Conservation (phyloP, 2,329 filamentous ascomycete genomes). For the Sporothrix sp. region DNA sequence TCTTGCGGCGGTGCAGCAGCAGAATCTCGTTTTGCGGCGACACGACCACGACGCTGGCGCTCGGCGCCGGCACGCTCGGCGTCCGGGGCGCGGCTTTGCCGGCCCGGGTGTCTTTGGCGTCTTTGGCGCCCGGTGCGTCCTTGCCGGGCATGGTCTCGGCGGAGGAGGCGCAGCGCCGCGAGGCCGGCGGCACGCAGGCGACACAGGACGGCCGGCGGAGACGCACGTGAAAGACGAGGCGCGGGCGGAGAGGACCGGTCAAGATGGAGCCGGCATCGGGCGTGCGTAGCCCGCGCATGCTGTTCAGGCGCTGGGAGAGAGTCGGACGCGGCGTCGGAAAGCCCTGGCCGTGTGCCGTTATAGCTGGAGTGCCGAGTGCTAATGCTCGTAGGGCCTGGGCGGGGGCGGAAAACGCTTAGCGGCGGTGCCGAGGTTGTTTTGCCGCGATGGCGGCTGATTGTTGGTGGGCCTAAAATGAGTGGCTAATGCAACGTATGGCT, state of each 20-base stretch:
- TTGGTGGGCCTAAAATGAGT: not conserved
- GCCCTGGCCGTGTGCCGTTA: no score
- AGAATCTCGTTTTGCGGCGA: conserved; percentile 82
- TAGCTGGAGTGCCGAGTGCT: no score
- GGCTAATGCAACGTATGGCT: no score
- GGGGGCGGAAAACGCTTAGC: conserved; percentile 8
- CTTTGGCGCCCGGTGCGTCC: no score
- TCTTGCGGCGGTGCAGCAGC: conserved; percentile 73
- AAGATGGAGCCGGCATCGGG: not conserved
- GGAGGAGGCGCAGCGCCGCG: not conserved
- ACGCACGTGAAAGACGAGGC: conserved; percentile 5
- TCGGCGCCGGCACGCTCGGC: conserved; percentile 11
- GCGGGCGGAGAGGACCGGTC: not conserved
- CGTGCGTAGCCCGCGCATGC: conserved; percentile 6
- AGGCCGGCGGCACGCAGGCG: no score
- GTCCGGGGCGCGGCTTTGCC: not conserved
- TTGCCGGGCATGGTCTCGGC: not conserved
- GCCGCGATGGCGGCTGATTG: not conserved
- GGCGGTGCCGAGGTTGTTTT: conserved; percentile 8
- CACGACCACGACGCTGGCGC: conserved; percentile 64
- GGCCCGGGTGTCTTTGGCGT: not conserved
- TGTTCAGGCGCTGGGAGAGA: no score
- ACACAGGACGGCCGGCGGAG: not conserved
- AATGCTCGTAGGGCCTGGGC: not conserved
- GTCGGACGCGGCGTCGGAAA: no score